These are phyloP conservation scores for Wickerhamiella azymoides DNA, from an alignment of 805 yeast genomes.

Conservation along the genomic window DNA sequence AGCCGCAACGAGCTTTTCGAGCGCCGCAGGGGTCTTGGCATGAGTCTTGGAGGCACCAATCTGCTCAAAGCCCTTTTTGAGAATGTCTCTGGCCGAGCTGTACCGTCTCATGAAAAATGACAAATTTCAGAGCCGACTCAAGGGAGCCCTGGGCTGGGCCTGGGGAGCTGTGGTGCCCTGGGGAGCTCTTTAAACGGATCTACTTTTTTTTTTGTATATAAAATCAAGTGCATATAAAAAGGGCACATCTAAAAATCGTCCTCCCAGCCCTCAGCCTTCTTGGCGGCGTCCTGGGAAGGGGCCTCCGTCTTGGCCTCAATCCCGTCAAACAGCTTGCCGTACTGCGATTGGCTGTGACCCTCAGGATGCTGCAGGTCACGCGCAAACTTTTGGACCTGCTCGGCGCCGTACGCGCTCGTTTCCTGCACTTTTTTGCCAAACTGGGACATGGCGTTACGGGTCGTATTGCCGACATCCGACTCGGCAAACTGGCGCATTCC, in stretches of 20 bases:
- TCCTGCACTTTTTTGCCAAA: conserved; percentile 91
- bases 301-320: not conserved
- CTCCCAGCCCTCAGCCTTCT: conserved; percentile 6
- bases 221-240: too few relatives aligned
- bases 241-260: conserved; percentile 4
- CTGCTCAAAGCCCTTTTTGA: conserved; percentile 22
- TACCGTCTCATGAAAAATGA: not conserved
- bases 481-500: conserved; percentile 66
- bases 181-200: too few relatives aligned
- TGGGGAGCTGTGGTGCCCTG: too few relatives aligned
- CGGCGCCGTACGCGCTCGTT: conserved; percentile 63
- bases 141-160: too few relatives aligned
- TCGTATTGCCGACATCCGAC: conserved; percentile 66
- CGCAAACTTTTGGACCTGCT: conserved; percentile 49
- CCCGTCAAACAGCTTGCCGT: conserved; percentile 16
- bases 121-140: too few relatives aligned
- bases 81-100: conserved; percentile 19
- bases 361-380: conserved; percentile 16
- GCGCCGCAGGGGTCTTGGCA: conserved; percentile 20
- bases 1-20: conserved; percentile 20
- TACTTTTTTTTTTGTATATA: too few relatives aligned
- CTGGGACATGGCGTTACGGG: conserved; percentile 88
- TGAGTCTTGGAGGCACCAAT: conserved; percentile 19
- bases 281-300: not conserved
- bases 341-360: conserved; percentile 8